Evolutionary conservation across 805 yeast species (phyloP).

Genomic region (Cephaloascus albidus): DNA sequence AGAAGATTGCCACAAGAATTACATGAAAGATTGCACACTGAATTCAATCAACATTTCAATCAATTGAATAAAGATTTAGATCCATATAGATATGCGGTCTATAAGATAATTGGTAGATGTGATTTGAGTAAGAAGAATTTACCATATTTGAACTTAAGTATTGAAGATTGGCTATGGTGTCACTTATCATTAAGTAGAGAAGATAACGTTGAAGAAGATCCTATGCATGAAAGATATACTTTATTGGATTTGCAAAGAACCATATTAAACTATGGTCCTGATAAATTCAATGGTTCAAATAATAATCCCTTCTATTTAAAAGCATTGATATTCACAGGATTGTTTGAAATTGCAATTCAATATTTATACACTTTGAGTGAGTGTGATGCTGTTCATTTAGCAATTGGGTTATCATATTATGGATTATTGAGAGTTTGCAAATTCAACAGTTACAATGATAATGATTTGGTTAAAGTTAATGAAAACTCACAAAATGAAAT

Average conservation of each 20-base stretch:
- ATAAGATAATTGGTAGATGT: conserved; percentile 89
- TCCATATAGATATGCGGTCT: conserved; percentile 84
- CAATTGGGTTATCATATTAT: conserved; percentile 69
- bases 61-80: conserved; percentile 57
- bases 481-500: conserved; percentile 20
- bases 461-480: conserved; percentile 25
- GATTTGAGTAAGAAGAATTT: conserved; percentile 57
- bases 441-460: conserved; percentile 10
- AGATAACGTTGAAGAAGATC: conserved; percentile 31
- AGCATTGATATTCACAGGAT: conserved; percentile 63
- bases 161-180: conserved; percentile 97
- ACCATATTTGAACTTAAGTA: conserved; percentile 60
- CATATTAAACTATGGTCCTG: conserved; percentile 63
- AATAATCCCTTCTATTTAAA: conserved; percentile 68
- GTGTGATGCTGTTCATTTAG: conserved; percentile 83
- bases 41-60: conserved; percentile 74
- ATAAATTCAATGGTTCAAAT: conserved; percentile 55
- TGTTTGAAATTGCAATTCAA: conserved; percentile 73
- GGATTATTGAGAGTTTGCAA: conserved; percentile 47
- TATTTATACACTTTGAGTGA: conserved; percentile 56
- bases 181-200: conserved; percentile 74
- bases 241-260: conserved; percentile 66
- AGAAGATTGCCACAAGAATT: conserved; percentile 55
- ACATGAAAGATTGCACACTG: conserved; percentile 61
- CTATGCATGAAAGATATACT: conserved; percentile 62